A percentile compares a stretch with the other conserved stretches of the same genome.
Evolutionary conservation across 2,329 filamentous ascomycete genomes (phyloP).

Genomic region (Helminthosporium solani): DNA sequence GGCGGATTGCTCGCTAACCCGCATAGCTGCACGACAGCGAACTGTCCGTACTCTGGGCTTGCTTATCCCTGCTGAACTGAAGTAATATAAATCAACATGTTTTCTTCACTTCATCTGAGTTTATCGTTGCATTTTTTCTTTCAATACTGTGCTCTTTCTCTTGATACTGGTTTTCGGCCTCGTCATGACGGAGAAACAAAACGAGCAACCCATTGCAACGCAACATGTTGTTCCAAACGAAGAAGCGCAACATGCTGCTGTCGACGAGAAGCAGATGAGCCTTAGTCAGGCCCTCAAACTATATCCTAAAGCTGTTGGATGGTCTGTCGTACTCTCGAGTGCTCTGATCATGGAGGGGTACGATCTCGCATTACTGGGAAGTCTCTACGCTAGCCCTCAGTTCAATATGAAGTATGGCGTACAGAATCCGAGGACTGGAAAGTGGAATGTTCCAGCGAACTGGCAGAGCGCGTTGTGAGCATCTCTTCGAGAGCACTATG

Average conservation of each 20-base stretch:
- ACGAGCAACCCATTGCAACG: slow-evolving; percentile 12
- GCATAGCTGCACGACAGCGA: slow-evolving; percentile 10
- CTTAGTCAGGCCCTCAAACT: slow-evolving; percentile 72
- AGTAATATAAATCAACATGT: slow-evolving; percentile 8
- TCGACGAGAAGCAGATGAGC: slow-evolving; percentile 50
- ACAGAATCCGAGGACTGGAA: slow-evolving; percentile 35
- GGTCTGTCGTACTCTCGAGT: slow-evolving; percentile 80
- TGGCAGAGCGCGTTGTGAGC: slow-evolving; percentile 48
- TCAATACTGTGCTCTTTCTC: too few relatives aligned
- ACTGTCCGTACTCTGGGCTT: slow-evolving; percentile 8
- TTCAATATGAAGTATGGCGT: slow-evolving; percentile 49
- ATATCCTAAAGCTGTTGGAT: slow-evolving; percentile 81
- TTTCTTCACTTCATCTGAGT: background rate
- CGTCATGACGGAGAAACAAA: slow-evolving; percentile 24
- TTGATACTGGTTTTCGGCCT: background rate
- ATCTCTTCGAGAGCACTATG: background rate
- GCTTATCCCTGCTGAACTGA: slow-evolving; percentile 15
- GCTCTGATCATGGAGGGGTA: slow-evolving; percentile 90
- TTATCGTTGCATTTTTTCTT: too few relatives aligned
- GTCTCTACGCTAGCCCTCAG: slow-evolving; percentile 60
- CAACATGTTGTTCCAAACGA: slow-evolving; percentile 22
- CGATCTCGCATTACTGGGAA: slow-evolving; percentile 75
- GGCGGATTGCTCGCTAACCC: slow-evolving; percentile 17
- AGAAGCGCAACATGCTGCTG: slow-evolving; percentile 42
- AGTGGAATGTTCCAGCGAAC: slow-evolving; percentile 41